Percentiles rank a stretch among this genome's conserved stretches.
These are phyloP conservation scores for Pholiota molesta DNA, from an alignment of 768 basidiomycete genomes.

Conservation along the genomic window DNA sequence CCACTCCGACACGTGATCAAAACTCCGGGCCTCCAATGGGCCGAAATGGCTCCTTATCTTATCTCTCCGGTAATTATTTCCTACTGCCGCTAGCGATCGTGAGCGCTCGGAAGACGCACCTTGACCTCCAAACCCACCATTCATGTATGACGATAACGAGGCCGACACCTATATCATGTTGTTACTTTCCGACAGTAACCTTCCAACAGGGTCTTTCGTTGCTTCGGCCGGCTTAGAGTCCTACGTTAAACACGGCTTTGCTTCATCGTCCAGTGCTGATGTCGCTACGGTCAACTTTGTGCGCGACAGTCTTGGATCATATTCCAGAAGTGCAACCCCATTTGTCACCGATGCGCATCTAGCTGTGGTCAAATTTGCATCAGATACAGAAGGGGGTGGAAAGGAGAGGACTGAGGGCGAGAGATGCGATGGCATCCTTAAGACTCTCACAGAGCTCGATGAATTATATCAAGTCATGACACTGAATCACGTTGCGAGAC, in stretches of 20 bases:
- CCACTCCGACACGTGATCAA: slow-evolving; percentile 14
- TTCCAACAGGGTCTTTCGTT: slow-evolving; percentile 97
- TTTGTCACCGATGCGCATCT: slow-evolving; percentile 79
- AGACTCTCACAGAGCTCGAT: slow-evolving; percentile 61
- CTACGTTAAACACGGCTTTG: slow-evolving; percentile 83
- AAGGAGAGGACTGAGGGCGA: slow-evolving; percentile 10
- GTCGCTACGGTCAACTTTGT: slow-evolving; percentile 59
- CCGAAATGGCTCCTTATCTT: slow-evolving; percentile 15
- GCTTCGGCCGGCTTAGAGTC: slow-evolving; percentile 94
- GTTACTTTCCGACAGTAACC: slow-evolving; percentile 86
- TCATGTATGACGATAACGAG: slow-evolving; percentile 22
- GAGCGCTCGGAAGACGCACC: background rate
- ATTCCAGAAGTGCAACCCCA: slow-evolving; percentile 73
- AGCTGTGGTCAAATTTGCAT: slow-evolving; percentile 32
- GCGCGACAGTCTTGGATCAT: slow-evolving; percentile 72
- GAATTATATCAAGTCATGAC: slow-evolving; percentile 82
- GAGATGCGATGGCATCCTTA: slow-evolving; percentile 34
- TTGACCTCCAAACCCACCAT: background rate
- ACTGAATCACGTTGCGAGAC: slow-evolving; percentile 84
- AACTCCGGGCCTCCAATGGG: background rate
- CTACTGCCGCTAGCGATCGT: background rate
- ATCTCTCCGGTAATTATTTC: slow-evolving; percentile 8
- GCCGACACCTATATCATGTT: slow-evolving; percentile 61
- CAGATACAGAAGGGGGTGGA: slow-evolving; percentile 3
- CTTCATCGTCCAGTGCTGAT: slow-evolving; percentile 43